These are phyloP conservation scores for Microdochium bolleyi DNA, from an alignment of 2,329 filamentous ascomycete genomes.

Conservation along the genomic window DNA sequence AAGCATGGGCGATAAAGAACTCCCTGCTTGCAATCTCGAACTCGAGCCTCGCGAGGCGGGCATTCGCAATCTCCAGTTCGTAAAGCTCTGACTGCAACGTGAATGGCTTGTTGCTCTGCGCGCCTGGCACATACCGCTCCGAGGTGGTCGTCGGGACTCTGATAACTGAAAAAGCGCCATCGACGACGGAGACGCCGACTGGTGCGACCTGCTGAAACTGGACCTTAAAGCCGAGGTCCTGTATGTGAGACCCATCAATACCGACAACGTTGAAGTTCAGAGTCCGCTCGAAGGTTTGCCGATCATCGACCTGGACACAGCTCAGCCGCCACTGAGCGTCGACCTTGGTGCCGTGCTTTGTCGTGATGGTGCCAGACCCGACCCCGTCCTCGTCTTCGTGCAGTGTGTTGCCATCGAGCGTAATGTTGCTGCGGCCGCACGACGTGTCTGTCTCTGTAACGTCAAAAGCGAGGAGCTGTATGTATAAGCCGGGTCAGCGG, in stretches of 20 bases:
- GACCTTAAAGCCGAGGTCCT: conserved; percentile 30
- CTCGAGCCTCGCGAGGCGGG: conserved; percentile 31
- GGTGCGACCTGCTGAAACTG: conserved; percentile 38
- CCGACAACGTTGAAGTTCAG: conserved; percentile 34
- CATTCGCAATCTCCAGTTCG: conserved; percentile 33
- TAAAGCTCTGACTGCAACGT: conserved; percentile 31
- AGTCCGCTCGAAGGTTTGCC: conserved; percentile 29
- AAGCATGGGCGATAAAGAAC: conserved; percentile 25
- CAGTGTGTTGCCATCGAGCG: conserved; percentile 35
- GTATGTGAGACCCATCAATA: conserved; percentile 30
- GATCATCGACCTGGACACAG: conserved; percentile 31
- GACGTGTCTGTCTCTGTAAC: conserved; percentile 33
- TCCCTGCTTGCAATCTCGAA: conserved; percentile 34
- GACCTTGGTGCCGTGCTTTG: conserved; percentile 27
- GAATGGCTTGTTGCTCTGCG: conserved; percentile 6
- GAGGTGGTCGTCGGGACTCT: conserved; percentile 6
- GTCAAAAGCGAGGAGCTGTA: conserved; percentile 30
- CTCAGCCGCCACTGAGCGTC: conserved; percentile 38
- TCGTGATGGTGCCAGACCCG: conserved; percentile 32
- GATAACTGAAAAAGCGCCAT: conserved; percentile 27
- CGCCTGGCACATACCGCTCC: conserved; percentile 1
- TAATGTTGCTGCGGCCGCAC: conserved; percentile 38
- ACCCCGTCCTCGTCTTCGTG: conserved; percentile 26
- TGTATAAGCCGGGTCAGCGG: conserved; percentile 3
- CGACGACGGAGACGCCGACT: conserved; percentile 31